Evolutionary conservation across 2,329 filamentous ascomycete genomes (phyloP).

Genomic region (Triangularia setosa): DNA sequence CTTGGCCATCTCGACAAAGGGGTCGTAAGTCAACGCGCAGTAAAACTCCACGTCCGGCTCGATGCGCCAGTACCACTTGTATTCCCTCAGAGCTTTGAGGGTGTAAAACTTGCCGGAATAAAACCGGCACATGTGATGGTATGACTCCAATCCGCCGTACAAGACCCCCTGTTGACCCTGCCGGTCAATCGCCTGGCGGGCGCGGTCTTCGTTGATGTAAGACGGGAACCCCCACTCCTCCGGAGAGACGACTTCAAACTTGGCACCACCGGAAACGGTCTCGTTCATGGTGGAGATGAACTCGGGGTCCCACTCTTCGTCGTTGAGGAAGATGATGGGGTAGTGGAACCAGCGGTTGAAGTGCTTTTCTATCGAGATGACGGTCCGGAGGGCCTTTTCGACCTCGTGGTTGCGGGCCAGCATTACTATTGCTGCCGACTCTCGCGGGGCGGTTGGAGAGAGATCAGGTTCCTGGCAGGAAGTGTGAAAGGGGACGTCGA

Average conservation of each 20-base stretch:
- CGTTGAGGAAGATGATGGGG: conserved; percentile 45
- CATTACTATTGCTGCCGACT: conserved; percentile 45
- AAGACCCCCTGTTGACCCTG: conserved; percentile 32
- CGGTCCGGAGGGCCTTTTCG: conserved; percentile 36
- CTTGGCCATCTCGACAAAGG: conserved; percentile 43
- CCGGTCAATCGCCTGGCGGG: conserved; percentile 23
- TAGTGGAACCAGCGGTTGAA: conserved; percentile 48
- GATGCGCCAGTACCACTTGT: conserved; percentile 46
- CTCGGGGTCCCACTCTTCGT: conserved; percentile 38
- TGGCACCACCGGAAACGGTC: conserved; percentile 35
- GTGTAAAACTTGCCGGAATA: conserved; percentile 45
- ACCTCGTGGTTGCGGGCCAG: conserved; percentile 44
- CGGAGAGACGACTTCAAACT: conserved; percentile 40
- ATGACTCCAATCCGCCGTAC: conserved; percentile 39
- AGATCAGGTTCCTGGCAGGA: conserved; percentile 39
- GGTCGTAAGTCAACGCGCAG: conserved; percentile 46
- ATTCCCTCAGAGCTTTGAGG: conserved; percentile 37
- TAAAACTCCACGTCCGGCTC: conserved; percentile 43
- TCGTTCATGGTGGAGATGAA: conserved; percentile 38
- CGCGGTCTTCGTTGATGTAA: conserved; percentile 25
- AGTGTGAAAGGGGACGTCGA: conserved; percentile 39
- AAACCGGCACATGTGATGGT: conserved; percentile 38
- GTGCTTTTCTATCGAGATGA: conserved; percentile 39
- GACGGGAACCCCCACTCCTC: conserved; percentile 41
- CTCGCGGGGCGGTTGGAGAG: conserved; percentile 30